Conservation (phyloP, 1,139 yeast species). For the Yamadazyma sp. region DNA sequence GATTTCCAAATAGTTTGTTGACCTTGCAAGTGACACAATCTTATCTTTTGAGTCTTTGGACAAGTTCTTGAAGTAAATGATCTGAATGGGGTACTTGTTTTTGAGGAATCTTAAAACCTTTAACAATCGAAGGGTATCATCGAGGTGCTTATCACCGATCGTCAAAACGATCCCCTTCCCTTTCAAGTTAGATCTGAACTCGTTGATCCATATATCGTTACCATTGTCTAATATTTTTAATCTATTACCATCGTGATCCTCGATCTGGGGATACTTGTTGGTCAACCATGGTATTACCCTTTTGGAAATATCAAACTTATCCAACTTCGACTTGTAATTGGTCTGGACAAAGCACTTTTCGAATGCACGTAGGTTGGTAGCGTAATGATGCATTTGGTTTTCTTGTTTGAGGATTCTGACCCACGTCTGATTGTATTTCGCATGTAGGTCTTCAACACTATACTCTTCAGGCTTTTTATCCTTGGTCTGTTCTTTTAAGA, state of each 20-base stretch:
- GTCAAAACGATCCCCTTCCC: slow-evolving; percentile 43
- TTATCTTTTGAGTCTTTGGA: slow-evolving; percentile 22
- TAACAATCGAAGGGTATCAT: slow-evolving; percentile 27
- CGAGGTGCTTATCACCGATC: slow-evolving; percentile 31
- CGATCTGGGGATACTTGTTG: slow-evolving; percentile 22
- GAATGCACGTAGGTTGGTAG: slow-evolving; percentile 42
- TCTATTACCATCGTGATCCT: slow-evolving; percentile 18
- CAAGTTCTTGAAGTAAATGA: slow-evolving; percentile 27
- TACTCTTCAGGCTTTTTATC: slow-evolving; percentile 9
- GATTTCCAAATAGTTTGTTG: slow-evolving; percentile 5
- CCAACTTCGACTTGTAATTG: slow-evolving; percentile 13
- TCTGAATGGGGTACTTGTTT: slow-evolving; percentile 37
- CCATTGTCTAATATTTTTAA: slow-evolving; percentile 9
- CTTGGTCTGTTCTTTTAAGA: slow-evolving; percentile 5
- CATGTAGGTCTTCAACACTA: slow-evolving; percentile 7
- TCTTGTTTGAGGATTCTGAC: slow-evolving; percentile 21
- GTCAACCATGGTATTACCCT: slow-evolving; percentile 27
- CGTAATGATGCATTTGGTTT: slow-evolving; percentile 37
- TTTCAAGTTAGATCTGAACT: slow-evolving; percentile 21
- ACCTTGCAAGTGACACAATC: slow-evolving; percentile 25
- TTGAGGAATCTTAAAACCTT: slow-evolving; percentile 28
- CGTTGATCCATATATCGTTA: slow-evolving; percentile 12
- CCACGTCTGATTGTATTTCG: slow-evolving; percentile 11
- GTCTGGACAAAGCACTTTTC: slow-evolving; percentile 39
- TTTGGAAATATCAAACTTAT: slow-evolving; percentile 17